Conservation (phyloP, 2,329 filamentous ascomycete genomes). For the Verticillium albo-atrum region DNA sequence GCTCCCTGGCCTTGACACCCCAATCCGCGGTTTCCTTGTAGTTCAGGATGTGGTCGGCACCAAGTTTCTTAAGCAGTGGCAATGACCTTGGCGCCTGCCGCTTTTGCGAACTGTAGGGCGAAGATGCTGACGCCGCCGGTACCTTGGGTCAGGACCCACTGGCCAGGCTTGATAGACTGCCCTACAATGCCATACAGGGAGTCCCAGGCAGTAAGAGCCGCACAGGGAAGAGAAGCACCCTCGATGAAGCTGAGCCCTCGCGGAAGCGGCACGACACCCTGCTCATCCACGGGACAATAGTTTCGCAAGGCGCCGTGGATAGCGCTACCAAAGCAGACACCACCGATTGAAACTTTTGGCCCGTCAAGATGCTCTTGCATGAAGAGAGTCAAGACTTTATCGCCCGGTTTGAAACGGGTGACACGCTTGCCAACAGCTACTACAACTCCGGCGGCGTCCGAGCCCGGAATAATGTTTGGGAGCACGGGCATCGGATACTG, state of each 20-base stretch:
- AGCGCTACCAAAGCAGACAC: no score
- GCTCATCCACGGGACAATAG: no score
- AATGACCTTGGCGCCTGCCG: conserved; percentile 34
- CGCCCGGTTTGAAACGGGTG: no score
- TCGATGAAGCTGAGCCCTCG: conserved; percentile 28
- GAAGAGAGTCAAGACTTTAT: no score
- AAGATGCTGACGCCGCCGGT: conserved; percentile 38
- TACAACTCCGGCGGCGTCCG: no score
- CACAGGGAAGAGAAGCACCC: conserved; percentile 45
- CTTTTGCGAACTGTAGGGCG: conserved; percentile 35
- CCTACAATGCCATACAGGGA: conserved; percentile 45
- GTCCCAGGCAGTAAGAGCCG: conserved; percentile 54
- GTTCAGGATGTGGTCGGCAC: conserved; percentile 38
- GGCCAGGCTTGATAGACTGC: conserved; percentile 24
- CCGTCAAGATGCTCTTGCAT: no score
- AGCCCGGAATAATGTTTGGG: no score
- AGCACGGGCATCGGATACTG: no score
- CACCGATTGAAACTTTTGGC: no score
- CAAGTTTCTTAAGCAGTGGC: conserved; percentile 34
- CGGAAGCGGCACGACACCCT: no score
- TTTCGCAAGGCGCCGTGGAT: no score
- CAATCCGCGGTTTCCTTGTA: conserved; percentile 34
- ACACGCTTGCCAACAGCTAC: no score
- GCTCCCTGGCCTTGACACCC: conserved; percentile 28
- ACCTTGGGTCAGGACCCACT: conserved; percentile 34